These are phyloP conservation scores for Sextonia rubra DNA, from an alignment of 164 flowering plant species.

Conservation along the genomic window DNA sequence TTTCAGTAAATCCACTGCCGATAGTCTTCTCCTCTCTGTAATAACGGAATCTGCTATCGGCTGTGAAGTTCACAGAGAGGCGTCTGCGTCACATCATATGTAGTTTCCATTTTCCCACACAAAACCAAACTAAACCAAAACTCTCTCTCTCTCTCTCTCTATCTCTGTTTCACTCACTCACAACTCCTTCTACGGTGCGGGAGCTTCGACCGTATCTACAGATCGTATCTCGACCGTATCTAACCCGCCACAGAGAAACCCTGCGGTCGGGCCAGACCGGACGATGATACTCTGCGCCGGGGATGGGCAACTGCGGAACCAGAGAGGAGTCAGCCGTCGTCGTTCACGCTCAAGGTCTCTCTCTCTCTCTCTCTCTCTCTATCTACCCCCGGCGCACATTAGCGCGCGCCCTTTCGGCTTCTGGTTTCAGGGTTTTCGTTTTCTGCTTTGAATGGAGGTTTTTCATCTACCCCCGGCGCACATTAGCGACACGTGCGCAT, in stretches of 20 bases:
- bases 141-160: conserved; percentile 5
- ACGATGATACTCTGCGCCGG: conserved; percentile 34
- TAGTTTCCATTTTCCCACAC: not conserved
- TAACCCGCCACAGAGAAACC: not conserved
- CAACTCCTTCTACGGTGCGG: not conserved
- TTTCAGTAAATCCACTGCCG: not conserved
- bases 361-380: not conserved
- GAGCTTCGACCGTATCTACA: not conserved
- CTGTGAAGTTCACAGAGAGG: not conserved
- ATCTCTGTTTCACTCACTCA: not conserved
- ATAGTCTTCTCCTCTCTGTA: not conserved
- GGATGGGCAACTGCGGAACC: conserved; percentile 95
- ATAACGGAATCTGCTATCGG: not conserved
- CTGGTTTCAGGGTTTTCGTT: not conserved
- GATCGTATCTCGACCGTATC: not conserved
- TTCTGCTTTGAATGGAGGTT: not conserved
- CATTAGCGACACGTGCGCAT: too few relatives aligned
- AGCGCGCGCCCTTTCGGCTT: not conserved
- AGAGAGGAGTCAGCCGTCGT: conserved; percentile 92
- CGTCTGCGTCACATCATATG: not conserved
- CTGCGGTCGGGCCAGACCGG: not conserved
- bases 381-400: not conserved
- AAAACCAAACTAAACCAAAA: not conserved
- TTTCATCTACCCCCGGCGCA: not conserved
- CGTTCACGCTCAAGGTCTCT: conserved; percentile 70